Percentiles rank a stretch among this genome's conserved stretches.
These are phyloP conservation scores for Phytophthora citrophthora DNA, from an alignment of 352 stramenopile species.

Conservation along the genomic window DNA sequence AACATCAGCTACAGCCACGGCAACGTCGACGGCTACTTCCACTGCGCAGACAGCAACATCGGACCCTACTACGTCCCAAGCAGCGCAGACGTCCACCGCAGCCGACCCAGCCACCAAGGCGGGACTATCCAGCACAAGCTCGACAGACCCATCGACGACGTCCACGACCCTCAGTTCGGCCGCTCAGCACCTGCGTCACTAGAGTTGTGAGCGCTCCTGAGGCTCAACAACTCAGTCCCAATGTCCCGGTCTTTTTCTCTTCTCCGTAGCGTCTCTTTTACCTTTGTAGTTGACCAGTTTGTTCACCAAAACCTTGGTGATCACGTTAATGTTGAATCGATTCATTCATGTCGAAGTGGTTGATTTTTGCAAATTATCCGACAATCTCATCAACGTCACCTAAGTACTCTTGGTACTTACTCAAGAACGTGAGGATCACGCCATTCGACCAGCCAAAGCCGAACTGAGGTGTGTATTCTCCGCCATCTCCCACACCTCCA, in stretches of 20 bases:
- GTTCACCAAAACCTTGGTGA: background rate
- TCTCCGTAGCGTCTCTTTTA: conserved; percentile 1
- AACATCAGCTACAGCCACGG: conserved; percentile 7
- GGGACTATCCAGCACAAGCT: background rate
- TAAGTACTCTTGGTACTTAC: conserved; percentile 60
- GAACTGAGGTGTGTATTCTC: conserved; percentile 88
- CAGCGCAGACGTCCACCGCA: conserved; percentile 3
- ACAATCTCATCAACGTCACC: conserved; percentile 3
- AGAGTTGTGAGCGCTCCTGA: background rate
- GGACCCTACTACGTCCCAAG: background rate
- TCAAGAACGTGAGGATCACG: conserved; percentile 83
- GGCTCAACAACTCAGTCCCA: background rate
- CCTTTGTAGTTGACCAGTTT: background rate
- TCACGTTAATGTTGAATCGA: background rate
- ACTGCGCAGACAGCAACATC: conserved; percentile 8
- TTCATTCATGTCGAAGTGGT: background rate
- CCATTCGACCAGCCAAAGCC: conserved; percentile 90
- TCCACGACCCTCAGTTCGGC: conserved; percentile 11
- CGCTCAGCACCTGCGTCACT: conserved; percentile 13
- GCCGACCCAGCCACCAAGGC: conserved; percentile 11
- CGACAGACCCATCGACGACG: conserved; percentile 8
- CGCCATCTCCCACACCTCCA: conserved; percentile 69
- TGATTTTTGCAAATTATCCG: background rate
- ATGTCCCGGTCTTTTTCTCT: background rate
- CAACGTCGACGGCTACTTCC: conserved; percentile 6